Evolutionary conservation across 1,284 basidiomycete genomes (phyloP), one percentile per base, ranked within the genome.

Genomic region (Dichomitus squalens): DNA sequence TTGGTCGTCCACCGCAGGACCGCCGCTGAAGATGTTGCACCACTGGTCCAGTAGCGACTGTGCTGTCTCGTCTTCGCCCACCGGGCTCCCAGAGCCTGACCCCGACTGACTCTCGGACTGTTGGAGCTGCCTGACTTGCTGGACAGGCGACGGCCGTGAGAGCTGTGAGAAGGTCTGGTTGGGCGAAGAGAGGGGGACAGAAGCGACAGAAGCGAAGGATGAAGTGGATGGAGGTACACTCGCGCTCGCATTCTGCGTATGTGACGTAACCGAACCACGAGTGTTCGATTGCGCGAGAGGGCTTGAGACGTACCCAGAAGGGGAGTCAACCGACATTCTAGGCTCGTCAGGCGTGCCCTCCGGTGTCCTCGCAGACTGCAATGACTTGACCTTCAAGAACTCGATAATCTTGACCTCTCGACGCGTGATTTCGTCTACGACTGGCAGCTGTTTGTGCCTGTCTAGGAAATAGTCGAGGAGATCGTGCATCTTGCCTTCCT

Each of bases 321-420:
- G 43, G 47, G 29, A 23, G 40, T 59, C 51, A 8, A 51, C 39
- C 11, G 52, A 44, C 46, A 58, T 64, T 44, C 40, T 56, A 21
- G 47, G 57, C n/a, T 60, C 56, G 3, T 7, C 18, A 4, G 47
- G 49, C 14, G 47, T 64, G 59, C 60, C 67, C 21, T 70, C 73
- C 31, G 72, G 71, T 8, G 67, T 68, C 55, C 82, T 82, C 38
- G 79, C 77, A 52, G 72, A 69, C 63, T 86, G 81, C 21, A 80
- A 80, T 6, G 86, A 84, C 66, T 87, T 89, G 50, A 69, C 76
- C 72, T 87, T 88, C 60, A 93, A 71, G 65, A 93, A 90, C 72
- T 90, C 87, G 56, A 93, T 90, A 23, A 89, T 92, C 66, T 86
- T 90, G 64, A 92, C 76, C 65, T 93, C 90, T 64, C 90, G 75